Evolutionary conservation across 2,329 filamentous ascomycete species (phyloP).

Genomic region (Penicillium vulpinum): DNA sequence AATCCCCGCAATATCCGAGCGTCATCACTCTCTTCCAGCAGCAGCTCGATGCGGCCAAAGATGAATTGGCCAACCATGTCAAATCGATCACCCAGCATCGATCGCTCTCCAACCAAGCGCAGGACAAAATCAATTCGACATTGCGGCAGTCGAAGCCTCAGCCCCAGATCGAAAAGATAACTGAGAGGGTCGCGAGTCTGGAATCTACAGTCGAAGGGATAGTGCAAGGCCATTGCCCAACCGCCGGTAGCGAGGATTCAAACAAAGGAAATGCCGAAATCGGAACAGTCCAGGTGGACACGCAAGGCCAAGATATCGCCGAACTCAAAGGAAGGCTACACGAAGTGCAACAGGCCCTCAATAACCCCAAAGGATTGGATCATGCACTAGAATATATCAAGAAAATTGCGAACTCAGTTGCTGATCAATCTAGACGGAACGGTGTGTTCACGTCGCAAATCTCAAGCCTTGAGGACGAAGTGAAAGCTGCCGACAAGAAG

Average conservation of each 20-base stretch:
- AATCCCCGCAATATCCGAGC: slow-evolving; percentile 25
- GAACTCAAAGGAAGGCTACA: neutral
- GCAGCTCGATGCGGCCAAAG: slow-evolving; percentile 9
- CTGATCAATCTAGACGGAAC: neutral
- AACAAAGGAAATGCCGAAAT: neutral
- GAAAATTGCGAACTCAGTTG: neutral
- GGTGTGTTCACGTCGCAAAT: neutral
- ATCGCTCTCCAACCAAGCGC: neutral
- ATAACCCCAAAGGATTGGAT: neutral
- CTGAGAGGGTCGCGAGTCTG: slow-evolving; percentile 19
- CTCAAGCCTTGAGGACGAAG: neutral
- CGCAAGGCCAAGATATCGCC: neutral
- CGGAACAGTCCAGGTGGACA: neutral
- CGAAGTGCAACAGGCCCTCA: neutral
- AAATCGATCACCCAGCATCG: neutral
- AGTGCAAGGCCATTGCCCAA: neutral
- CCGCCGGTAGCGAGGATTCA: neutral
- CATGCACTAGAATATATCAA: neutral
- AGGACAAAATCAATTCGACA: neutral
- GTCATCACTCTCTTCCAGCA: slow-evolving; percentile 23
- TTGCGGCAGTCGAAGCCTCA: neutral
- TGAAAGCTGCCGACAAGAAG: neutral
- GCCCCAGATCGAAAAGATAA: neutral
- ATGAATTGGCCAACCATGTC: slow-evolving; percentile 3
- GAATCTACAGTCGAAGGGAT: slow-evolving; percentile 15